Conservation (phyloP, 2,329 filamentous ascomycete genomes). For the Grosmannia clavigera region DNA sequence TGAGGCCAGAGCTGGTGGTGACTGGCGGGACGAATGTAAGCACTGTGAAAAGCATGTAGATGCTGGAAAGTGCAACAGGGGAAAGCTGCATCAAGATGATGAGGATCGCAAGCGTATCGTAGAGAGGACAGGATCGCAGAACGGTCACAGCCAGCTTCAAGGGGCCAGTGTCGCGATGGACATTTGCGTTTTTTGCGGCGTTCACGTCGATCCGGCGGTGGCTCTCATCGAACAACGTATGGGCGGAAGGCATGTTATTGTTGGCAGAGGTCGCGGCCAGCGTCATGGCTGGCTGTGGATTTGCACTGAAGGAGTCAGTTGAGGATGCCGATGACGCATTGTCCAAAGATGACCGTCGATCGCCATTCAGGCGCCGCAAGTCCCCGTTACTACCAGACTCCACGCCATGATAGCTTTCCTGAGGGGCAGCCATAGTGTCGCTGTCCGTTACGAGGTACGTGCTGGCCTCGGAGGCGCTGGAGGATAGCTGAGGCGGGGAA, state of each 20-base stretch:
- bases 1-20: constrained; percentile 65
- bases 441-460: background rate
- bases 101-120: constrained; percentile 91
- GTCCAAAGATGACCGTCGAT: background rate
- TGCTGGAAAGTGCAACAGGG: constrained; percentile 72
- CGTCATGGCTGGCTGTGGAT: background rate
- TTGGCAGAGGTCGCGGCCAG: background rate
- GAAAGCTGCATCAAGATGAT: constrained; percentile 91
- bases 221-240: constrained; percentile 28
- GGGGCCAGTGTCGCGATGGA: constrained; percentile 59
- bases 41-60: constrained; percentile 85
- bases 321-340: background rate
- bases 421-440: background rate
- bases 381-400: background rate
- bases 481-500: background rate
- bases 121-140: constrained; percentile 76
- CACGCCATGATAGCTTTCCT: background rate
- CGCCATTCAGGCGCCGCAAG: background rate
- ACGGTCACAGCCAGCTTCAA: constrained; percentile 75
- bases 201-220: constrained; percentile 61
- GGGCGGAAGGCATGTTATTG: constrained; percentile 9
- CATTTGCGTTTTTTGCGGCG: constrained; percentile 50
- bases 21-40: constrained; percentile 83
- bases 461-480: background rate
- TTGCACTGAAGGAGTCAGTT: background rate